Percentiles rank a stretch among this genome's conserved stretches.
These are phyloP conservation scores for Rhizopus delemar DNA, from an alignment of 371 early-diverging fungal genomes.

Conservation along the genomic window DNA sequence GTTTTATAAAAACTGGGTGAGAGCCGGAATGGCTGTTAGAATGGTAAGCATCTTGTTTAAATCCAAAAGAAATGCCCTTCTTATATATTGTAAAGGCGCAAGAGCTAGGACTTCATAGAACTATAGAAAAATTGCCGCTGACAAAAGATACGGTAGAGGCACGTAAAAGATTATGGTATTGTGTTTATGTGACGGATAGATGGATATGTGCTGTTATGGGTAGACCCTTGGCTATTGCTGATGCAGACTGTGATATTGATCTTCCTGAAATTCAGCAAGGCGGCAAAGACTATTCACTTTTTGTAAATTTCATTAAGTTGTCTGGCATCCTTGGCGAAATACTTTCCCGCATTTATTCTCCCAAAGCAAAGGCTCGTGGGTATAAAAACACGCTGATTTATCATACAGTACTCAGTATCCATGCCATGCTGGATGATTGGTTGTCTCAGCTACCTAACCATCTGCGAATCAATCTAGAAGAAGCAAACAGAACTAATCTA, in stretches of 20 bases:
- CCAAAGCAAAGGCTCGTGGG: slow-evolving; percentile 42
- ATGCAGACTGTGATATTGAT: slow-evolving; percentile 53
- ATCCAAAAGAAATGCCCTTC: neutral
- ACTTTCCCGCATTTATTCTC: slow-evolving; percentile 45
- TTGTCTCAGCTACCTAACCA: slow-evolving; percentile 31
- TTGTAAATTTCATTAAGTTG: slow-evolving; percentile 44
- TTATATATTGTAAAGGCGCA: slow-evolving; percentile 30
- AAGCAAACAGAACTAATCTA: slow-evolving; percentile 7
- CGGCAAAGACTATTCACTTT: slow-evolving; percentile 32
- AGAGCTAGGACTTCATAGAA: slow-evolving; percentile 44
- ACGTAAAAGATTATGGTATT: slow-evolving; percentile 44
- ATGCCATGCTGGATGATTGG: slow-evolving; percentile 42
- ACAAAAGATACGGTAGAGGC: slow-evolving; percentile 29
- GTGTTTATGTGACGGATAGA: slow-evolving; percentile 42
- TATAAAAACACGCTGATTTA: slow-evolving; percentile 22
- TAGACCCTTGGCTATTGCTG: slow-evolving; percentile 48
- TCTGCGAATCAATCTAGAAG: slow-evolving; percentile 26
- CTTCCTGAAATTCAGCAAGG: slow-evolving; percentile 28
- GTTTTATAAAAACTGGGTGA: slow-evolving; percentile 43
- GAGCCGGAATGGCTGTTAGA: slow-evolving; percentile 50
- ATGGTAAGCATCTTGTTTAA: slow-evolving; percentile 29
- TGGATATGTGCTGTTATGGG: slow-evolving; percentile 52
- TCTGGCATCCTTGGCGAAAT: slow-evolving; percentile 47
- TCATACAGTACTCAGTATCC: slow-evolving; percentile 33
- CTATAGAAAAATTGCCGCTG: slow-evolving; percentile 24